These are phyloP conservation scores for Leptodermis oblonga DNA, from an alignment of 257 asterid genomes.

Conservation along the genomic window DNA sequence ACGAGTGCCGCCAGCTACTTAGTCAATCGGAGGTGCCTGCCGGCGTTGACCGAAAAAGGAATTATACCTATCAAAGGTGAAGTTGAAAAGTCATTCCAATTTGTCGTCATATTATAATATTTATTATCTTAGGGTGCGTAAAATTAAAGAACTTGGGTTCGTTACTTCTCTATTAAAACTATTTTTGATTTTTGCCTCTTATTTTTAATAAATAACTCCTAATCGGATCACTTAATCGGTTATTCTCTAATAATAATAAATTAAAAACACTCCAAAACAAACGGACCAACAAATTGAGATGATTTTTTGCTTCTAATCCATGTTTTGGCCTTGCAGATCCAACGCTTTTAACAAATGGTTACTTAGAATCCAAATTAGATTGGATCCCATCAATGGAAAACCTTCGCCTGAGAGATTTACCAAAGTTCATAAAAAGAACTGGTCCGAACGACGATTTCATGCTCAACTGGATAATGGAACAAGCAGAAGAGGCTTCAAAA, in stretches of 20 bases:
- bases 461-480: constrained; percentile 21
- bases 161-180: no score
- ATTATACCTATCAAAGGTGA: constrained; percentile 29
- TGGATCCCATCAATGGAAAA: constrained; percentile 34
- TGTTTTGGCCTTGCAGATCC: not conserved
- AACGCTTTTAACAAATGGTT: constrained; percentile 12
- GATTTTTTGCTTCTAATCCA: no score
- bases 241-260: no score
- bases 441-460: constrained; percentile 24
- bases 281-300: no score
- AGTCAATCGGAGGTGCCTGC: constrained; percentile 12
- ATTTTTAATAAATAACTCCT: no score
- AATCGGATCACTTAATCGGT: no score
- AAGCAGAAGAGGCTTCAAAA: constrained; percentile 27
- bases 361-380: constrained; percentile 23
- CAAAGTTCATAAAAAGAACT: constrained; percentile 19
- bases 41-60: constrained; percentile 14
- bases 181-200: no score
- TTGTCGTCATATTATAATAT: no score
- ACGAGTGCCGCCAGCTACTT: constrained; percentile 18
- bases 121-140: no score
- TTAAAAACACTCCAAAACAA: no score
- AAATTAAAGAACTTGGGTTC: no score
- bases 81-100: no score
- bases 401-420: constrained; percentile 31